phyloP scores from a whole-genome alignment of 305 asterid genomes.

The Stenogyne calaminthoides region DNA sequence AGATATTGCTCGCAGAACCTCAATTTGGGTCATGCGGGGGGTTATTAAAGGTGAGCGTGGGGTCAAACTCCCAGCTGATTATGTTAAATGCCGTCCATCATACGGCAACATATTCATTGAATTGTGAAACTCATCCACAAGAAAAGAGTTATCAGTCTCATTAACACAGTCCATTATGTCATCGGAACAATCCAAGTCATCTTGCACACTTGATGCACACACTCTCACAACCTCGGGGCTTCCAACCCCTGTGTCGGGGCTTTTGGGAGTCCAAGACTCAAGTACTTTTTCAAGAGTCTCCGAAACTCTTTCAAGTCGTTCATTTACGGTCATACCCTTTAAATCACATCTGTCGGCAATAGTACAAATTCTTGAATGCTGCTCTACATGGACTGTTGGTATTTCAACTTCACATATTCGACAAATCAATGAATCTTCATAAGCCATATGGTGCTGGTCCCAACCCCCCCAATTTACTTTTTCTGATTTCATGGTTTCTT shows the following conservation, averaged over 20 bases:
- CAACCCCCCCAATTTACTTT: constrained; percentile 66
- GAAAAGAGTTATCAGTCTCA: constrained; percentile 50
- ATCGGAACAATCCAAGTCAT: constrained; percentile 57
- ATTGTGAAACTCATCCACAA: constrained; percentile 47
- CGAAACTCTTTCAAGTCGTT: constrained; percentile 87
- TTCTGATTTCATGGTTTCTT: constrained; percentile 53
- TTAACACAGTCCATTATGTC: constrained; percentile 54
- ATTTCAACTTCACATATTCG: constrained; percentile 99
- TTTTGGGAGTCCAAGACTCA: constrained; percentile 80
- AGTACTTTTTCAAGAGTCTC: constrained; percentile 89
- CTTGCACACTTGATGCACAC: constrained; percentile 45
- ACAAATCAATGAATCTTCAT: constrained; percentile 89
- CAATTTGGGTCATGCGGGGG: constrained; percentile 84
- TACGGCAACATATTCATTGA: constrained; percentile 39
- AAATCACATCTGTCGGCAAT: constrained; percentile 97
- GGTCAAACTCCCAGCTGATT: constrained; percentile 75
- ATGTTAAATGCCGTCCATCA: constrained; percentile 42
- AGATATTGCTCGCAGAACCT: constrained; percentile 63
- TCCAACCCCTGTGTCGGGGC: constrained; percentile 50
- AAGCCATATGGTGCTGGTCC: constrained; percentile 79
- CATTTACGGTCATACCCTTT: constrained; percentile 87
- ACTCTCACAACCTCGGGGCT: constrained; percentile 64
- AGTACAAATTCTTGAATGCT: constrained; percentile 95
- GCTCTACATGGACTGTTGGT: constrained; percentile 93
- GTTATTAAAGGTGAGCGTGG: constrained; percentile 94